These are phyloP conservation scores for Hondaea fermentalgiana DNA, from an alignment of 108 stramenopile species.

Conservation along the genomic window DNA sequence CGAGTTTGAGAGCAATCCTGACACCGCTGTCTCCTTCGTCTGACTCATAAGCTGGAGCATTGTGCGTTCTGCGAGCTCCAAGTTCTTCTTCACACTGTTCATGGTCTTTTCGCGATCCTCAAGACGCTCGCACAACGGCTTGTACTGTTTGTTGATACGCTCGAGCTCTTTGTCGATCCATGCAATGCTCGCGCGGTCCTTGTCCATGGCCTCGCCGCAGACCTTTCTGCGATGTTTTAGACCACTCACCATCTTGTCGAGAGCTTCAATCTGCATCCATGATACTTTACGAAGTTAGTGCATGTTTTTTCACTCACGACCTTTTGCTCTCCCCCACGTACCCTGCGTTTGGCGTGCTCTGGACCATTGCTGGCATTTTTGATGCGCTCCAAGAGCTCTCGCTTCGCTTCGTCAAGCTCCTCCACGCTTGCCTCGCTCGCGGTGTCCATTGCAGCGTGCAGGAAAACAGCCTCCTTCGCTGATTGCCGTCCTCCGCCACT, in stretches of 20 bases:
- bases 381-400: constrained; percentile 8
- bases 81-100: neutral
- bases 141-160: neutral
- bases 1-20: neutral
- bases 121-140: neutral
- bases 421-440: neutral
- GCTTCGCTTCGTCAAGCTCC: constrained; percentile 1
- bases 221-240: neutral
- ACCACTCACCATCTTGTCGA: neutral
- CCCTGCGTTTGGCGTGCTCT: neutral
- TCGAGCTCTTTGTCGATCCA: constrained; percentile 7
- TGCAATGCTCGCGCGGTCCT: neutral
- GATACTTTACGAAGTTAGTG: neutral
- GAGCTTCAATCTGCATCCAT: neutral
- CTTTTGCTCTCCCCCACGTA: neutral
- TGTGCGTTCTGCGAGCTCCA: neutral
- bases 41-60: neutral
- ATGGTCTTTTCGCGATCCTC: constrained; percentile 3
- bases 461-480: neutral
- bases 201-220: neutral
- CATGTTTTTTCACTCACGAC: no score
- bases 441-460: neutral
- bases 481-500: no score
- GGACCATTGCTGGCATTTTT: constrained; percentile 17
- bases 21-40: neutral